phyloP scores from a whole-genome alignment of 352 stramenopile species.

The Vaucheria bursata region DNA sequence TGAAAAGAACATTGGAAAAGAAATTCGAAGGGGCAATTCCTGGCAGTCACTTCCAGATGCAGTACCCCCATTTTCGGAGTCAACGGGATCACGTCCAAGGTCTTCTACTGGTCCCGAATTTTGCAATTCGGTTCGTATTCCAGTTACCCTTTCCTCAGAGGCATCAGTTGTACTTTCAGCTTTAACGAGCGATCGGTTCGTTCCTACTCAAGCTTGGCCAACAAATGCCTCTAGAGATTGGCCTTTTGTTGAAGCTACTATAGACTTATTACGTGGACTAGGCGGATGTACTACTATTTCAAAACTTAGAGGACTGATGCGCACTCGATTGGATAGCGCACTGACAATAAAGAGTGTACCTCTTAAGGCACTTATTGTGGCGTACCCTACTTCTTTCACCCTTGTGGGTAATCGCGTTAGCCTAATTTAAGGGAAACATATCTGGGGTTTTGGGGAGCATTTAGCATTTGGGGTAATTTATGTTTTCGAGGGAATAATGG shows the following conservation, averaged over 20 bases:
- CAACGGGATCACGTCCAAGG: too few species aligned
- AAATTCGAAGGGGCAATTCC: too few species aligned
- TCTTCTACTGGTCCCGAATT: too few species aligned
- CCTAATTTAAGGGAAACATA: too few species aligned
- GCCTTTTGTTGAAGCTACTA: conserved; percentile 6
- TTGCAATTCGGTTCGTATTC: too few species aligned
- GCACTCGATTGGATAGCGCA: conserved; percentile 5
- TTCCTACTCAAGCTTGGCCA: conserved; percentile 46
- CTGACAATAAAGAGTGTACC: conserved; percentile 49
- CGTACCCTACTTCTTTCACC: neutral
- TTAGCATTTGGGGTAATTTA: too few species aligned
- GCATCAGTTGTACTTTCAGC: conserved; percentile 3
- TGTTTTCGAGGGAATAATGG: too few species aligned
- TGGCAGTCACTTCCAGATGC: too few species aligned
- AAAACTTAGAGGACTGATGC: conserved; percentile 41
- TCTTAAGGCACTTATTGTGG: conserved; percentile 37
- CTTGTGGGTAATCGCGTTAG: neutral
- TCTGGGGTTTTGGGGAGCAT: too few species aligned
- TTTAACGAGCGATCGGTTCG: conserved; percentile 39
- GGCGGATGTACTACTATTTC: conserved; percentile 45
- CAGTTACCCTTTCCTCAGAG: too few species aligned
- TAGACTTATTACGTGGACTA: conserved; percentile 7
- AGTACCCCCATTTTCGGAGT: too few species aligned
- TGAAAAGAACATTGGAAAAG: too few species aligned
- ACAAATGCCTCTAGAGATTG: conserved; percentile 15